Evolutionary conservation across 768 basidiomycete genomes (phyloP).

Genomic region (Lactarius psammicola): DNA sequence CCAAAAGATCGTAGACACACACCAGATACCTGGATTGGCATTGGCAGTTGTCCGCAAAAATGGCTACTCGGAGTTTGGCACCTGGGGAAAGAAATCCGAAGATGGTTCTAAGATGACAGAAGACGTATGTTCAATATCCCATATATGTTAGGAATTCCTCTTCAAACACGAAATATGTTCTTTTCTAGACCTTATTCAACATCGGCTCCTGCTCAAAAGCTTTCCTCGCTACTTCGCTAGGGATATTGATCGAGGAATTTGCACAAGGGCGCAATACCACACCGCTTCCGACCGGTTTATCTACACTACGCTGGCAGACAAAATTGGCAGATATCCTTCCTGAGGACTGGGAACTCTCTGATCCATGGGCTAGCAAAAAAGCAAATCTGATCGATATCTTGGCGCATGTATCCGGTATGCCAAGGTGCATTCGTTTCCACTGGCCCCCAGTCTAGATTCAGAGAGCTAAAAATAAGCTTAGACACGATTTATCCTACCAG

Average conservation of each 20-base stretch:
- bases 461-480: too few species aligned
- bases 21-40: constrained; percentile 11
- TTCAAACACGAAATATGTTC: too few species aligned
- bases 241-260: too few species aligned
- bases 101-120: constrained; percentile 34
- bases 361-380: constrained; percentile 41
- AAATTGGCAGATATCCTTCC: too few species aligned
- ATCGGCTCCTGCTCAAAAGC: too few species aligned
- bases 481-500: too few species aligned
- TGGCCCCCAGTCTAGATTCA: too few species aligned
- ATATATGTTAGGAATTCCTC: too few species aligned
- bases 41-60: constrained; percentile 8
- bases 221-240: too few species aligned
- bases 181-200: constrained; percentile 39
- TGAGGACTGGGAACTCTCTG: constrained; percentile 41
- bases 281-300: too few species aligned
- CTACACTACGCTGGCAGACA: too few species aligned
- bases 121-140: too few species aligned
- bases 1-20: neutral
- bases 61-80: constrained; percentile 34
- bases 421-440: constrained; percentile 32
- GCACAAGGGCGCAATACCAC: constrained; percentile 34
- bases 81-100: constrained; percentile 41
- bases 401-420: constrained; percentile 43
- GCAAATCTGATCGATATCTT: constrained; percentile 41